Evolutionary conservation across 192 early-diverging fungal genomes (phyloP).

Genomic region (Podila horticola): DNA sequence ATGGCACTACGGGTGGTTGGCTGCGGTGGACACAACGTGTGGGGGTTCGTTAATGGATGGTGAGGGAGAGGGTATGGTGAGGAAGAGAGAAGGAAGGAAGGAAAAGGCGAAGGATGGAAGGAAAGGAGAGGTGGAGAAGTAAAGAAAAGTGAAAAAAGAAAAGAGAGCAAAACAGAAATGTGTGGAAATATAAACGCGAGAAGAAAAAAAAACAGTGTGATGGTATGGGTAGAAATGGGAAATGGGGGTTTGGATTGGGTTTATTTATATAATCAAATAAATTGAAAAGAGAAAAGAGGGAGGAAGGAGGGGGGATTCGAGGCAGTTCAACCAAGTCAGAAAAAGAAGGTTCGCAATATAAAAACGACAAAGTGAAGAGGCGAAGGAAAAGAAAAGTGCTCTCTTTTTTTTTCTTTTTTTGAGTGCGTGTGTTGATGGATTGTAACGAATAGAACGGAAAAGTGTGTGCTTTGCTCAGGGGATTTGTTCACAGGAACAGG

Average conservation of each 20-base stretch:
- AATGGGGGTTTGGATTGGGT: background rate
- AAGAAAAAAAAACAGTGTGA: background rate
- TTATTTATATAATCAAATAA: no score
- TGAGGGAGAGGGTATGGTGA: background rate
- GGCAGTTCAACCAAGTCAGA: no score
- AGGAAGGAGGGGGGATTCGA: no score
- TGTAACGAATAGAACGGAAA: no score
- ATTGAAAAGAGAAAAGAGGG: no score
- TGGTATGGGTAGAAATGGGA: background rate
- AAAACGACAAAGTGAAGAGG: no score
- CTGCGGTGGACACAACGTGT: constrained; percentile 4
- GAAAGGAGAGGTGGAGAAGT: background rate
- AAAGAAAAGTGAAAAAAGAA: background rate
- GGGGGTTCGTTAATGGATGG: background rate
- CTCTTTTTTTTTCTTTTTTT: no score
- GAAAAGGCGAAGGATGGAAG: background rate
- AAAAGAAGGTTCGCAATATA: no score
- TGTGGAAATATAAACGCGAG: background rate
- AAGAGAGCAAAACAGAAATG: background rate
- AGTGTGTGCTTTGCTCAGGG: no score
- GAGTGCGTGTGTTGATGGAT: no score
- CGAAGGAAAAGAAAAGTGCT: no score
- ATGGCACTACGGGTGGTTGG: background rate
- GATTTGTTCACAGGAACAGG: no score
- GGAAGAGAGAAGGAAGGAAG: background rate